Evolutionary conservation across 225 moss, liverwort and hornwort genomes (phyloP).

Genomic region (Sphagnum tenellum): DNA sequence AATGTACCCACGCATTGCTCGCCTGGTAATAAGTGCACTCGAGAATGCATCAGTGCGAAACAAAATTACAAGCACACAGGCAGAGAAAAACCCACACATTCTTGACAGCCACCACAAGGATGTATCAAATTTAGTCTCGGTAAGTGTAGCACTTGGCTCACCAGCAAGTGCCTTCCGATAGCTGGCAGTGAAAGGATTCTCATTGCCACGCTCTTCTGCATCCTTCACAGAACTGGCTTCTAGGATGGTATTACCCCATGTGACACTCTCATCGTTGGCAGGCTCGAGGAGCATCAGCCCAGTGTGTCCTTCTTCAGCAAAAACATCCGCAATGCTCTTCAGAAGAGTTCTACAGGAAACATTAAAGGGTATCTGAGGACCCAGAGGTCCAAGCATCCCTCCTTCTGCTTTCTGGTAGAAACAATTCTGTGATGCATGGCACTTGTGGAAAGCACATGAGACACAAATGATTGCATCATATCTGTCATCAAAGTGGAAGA

Average conservation of each 20-base stretch:
- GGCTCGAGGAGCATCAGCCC: constrained; percentile 19
- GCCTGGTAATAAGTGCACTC: constrained; percentile 15
- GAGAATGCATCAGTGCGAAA: constrained; percentile 24
- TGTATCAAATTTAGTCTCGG: constrained; percentile 10
- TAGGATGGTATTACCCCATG: constrained; percentile 19
- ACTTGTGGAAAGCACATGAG: background rate
- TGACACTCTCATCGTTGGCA: constrained; percentile 17
- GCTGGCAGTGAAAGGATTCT: constrained; percentile 17
- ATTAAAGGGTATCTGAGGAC: background rate
- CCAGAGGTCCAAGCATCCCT: constrained; percentile 10
- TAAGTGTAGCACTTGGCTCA: background rate
- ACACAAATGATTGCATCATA: constrained; percentile 16
- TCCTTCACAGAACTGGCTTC: constrained; percentile 23
- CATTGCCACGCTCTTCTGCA: constrained; percentile 23
- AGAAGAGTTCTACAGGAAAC: background rate
- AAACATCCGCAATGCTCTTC: background rate
- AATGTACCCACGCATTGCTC: constrained; percentile 23
- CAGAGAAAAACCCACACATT: constrained; percentile 8
- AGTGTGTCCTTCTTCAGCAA: background rate
- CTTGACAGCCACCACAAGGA: constrained; percentile 22
- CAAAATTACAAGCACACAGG: constrained; percentile 7
- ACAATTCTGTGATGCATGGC: constrained; percentile 5
- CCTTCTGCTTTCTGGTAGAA: constrained; percentile 13
- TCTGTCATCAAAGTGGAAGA: constrained; percentile 19
- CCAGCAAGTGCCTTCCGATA: constrained; percentile 12